These are phyloP conservation scores for Hippophae gyantsensis DNA, from an alignment of 306 rosid species.

Conservation along the genomic window DNA sequence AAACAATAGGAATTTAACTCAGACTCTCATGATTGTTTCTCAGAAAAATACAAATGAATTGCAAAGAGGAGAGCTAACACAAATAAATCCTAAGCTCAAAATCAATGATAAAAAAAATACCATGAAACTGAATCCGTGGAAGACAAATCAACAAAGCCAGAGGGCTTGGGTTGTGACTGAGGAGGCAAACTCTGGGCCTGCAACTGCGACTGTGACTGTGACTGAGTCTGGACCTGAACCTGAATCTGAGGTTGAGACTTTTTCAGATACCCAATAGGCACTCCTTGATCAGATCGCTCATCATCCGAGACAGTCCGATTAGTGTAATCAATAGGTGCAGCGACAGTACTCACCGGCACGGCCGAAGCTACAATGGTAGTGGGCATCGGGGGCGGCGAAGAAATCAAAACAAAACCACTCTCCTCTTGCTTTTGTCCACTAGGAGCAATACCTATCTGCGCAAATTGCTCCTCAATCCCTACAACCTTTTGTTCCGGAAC, in stretches of 20 bases:
- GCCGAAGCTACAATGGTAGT: conserved; percentile 25
- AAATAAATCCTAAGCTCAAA: not conserved
- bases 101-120: conserved; percentile 20
- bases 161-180: conserved; percentile 61
- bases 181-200: conserved; percentile 17
- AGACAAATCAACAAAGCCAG: conserved; percentile 50
- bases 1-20: conserved; percentile 20
- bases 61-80: not conserved
- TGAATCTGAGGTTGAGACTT: conserved; percentile 46
- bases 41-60: not conserved
- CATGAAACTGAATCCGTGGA: conserved; percentile 97
- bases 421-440: conserved; percentile 56
- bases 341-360: conserved; percentile 29
- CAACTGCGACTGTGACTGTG: too few species aligned
- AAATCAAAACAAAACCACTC: conserved; percentile 32
- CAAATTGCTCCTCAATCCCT: conserved; percentile 87
- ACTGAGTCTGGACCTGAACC: not conserved
- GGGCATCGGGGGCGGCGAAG: conserved; percentile 65
- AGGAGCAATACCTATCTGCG: conserved; percentile 50
- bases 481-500: conserved; percentile 56
- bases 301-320: conserved; percentile 67
- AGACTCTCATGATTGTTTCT: conserved; percentile 18
- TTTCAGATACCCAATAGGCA: conserved; percentile 42
- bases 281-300: conserved; percentile 88
- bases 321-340: conserved; percentile 36